Evolutionary conservation across 345 rosid species (phyloP).

Genomic region (Acer negundo): DNA sequence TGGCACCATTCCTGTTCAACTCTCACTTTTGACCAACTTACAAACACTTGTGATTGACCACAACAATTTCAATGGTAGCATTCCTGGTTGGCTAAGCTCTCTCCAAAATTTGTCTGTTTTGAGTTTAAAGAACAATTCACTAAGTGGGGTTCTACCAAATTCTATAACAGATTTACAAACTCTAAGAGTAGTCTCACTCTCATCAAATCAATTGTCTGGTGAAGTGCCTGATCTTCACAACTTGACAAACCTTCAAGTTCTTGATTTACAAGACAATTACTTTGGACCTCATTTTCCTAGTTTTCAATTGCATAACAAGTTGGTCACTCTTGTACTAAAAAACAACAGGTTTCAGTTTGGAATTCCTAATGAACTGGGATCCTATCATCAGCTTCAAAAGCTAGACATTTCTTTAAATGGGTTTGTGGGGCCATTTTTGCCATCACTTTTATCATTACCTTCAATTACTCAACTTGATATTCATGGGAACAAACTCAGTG

Average conservation of each 20-base stretch:
- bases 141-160: conserved; percentile 47
- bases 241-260: conserved; percentile 59
- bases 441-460: conserved; percentile 51
- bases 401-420: conserved; percentile 61
- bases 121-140: conserved; percentile 57
- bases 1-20: conserved; percentile 42
- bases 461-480: conserved; percentile 49
- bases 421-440: conserved; percentile 53
- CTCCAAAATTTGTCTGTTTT: conserved; percentile 45
- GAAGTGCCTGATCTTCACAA: conserved; percentile 49
- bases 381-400: conserved; percentile 51
- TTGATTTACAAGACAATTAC: conserved; percentile 49
- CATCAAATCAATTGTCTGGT: conserved; percentile 48
- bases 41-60: conserved; percentile 57
- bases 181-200: conserved; percentile 44
- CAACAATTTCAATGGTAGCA: conserved; percentile 45
- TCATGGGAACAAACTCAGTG: conserved; percentile 51
- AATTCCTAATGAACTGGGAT: conserved; percentile 39
- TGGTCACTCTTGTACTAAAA: conserved; percentile 40
- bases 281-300: conserved; percentile 59
- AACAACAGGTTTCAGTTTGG: conserved; percentile 54
- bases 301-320: conserved; percentile 29
- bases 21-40: conserved; percentile 45
- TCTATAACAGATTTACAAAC: conserved; percentile 36
- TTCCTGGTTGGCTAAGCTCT: conserved; percentile 47